Conservation (phyloP, 345 rosid genomes). For the Conringia planisiliqua region DNA sequence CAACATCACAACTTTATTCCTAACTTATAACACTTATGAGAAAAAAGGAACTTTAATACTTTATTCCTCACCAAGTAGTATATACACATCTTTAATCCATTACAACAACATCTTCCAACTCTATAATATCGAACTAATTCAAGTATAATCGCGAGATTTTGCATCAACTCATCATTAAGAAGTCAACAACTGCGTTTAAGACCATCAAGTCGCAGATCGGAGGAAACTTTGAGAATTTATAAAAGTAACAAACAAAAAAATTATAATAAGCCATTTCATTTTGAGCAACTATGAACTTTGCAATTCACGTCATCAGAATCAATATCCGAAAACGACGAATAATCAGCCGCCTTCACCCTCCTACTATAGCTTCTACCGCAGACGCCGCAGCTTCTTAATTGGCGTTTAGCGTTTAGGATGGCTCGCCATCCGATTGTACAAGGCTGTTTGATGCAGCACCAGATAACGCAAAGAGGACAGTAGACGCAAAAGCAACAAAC, state of each 20-base stretch:
- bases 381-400: conserved; percentile 33
- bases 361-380: conserved; percentile 32
- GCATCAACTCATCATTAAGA: conserved; percentile 10
- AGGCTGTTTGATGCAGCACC: conserved; percentile 56
- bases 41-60: no score
- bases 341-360: conserved; percentile 38
- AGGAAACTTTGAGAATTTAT: background rate
- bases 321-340: conserved; percentile 77
- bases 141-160: background rate
- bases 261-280: background rate
- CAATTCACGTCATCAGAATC: conserved; percentile 43
- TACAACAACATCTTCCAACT: background rate
- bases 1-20: no score
- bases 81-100: conserved; percentile 2
- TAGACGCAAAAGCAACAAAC: conserved; percentile 52
- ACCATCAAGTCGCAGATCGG: background rate
- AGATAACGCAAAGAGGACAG: conserved; percentile 59
- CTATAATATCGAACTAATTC: background rate
- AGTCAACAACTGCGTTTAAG: conserved; percentile 14
- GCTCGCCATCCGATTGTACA: conserved; percentile 55
- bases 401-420: conserved; percentile 29
- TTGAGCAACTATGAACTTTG: conserved; percentile 25
- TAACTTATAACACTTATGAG: no score
- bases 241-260: no score
- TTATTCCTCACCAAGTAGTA: background rate